phyloP scores from a whole-genome alignment of 306 rosid genomes.

The Prunus mongolica region DNA sequence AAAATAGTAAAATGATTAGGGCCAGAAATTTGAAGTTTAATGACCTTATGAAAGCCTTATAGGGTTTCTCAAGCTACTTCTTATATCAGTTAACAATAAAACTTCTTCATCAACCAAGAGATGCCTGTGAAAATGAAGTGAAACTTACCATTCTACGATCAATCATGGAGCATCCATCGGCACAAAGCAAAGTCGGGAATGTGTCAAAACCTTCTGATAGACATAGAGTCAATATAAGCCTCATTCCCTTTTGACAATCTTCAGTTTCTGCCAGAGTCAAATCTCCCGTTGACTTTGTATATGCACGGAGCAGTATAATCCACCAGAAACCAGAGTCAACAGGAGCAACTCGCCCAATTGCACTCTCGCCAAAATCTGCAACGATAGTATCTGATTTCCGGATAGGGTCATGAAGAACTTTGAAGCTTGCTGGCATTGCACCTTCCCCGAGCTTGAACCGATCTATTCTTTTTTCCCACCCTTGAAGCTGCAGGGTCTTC shows the following conservation, averaged over 20 bases:
- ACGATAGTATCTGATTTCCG: conserved; percentile 70
- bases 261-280: conserved; percentile 62
- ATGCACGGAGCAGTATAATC: conserved; percentile 89
- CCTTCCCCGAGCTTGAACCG: conserved; percentile 95
- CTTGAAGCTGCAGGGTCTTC: conserved; percentile 85
- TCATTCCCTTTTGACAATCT: conserved; percentile 91
- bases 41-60: neutral
- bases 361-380: conserved; percentile 96
- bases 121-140: neutral
- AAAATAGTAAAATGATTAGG: neutral
- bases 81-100: neutral
- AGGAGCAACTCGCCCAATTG: conserved; percentile 94
- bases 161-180: conserved; percentile 88
- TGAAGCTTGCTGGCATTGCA: conserved; percentile 93
- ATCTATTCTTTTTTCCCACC: conserved; percentile 89
- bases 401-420: conserved; percentile 77
- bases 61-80: neutral
- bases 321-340: conserved; percentile 98
- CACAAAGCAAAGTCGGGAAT: conserved; percentile 89
- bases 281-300: conserved; percentile 90
- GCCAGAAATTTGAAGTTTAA: neutral
- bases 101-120: neutral
- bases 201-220: conserved; percentile 93
- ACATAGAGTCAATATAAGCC: conserved; percentile 76
- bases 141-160: conserved; percentile 83